A percentile compares a stretch with the other conserved stretches of the same genome.
These are phyloP conservation scores for Mortierella hygrophila DNA, from an alignment of 192 early-diverging fungal species.

Conservation along the genomic window DNA sequence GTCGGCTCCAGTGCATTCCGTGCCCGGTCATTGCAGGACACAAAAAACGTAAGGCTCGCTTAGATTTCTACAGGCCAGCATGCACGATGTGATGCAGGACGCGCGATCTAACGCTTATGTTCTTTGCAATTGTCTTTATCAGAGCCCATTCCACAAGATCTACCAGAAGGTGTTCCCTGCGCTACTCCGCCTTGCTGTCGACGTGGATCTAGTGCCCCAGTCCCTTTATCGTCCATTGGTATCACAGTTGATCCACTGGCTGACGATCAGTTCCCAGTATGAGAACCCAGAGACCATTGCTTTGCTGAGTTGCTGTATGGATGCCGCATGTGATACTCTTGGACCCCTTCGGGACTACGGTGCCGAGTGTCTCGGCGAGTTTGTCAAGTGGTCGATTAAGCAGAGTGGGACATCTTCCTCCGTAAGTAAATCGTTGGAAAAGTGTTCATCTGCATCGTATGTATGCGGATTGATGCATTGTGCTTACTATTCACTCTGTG, in stretches of 20 bases:
- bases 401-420: constrained; percentile 61
- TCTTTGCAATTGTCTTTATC: not conserved
- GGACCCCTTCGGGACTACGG: constrained; percentile 77
- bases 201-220: constrained; percentile 77
- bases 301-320: constrained; percentile 76
- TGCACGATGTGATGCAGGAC: not conserved
- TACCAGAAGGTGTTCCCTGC: constrained; percentile 78
- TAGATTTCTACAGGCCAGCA: not conserved
- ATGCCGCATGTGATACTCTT: constrained; percentile 66
- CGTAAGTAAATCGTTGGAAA: constrained; percentile 21
- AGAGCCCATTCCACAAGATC: constrained; percentile 73
- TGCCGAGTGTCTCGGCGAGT: constrained; percentile 80
- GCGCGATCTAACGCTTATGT: not conserved
- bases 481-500: not conserved
- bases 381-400: constrained; percentile 83
- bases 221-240: constrained; percentile 75
- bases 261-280: constrained; percentile 79
- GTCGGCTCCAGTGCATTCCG: constrained; percentile 75
- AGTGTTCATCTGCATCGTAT: not conserved
- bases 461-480: not conserved
- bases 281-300: constrained; percentile 85
- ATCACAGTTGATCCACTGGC: constrained; percentile 83
- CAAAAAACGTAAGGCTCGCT: constrained; percentile 42
- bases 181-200: constrained; percentile 77
- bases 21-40: constrained; percentile 57